Conservation (phyloP, 768 basidiomycete species). For the Lentinula edodes region DNA sequence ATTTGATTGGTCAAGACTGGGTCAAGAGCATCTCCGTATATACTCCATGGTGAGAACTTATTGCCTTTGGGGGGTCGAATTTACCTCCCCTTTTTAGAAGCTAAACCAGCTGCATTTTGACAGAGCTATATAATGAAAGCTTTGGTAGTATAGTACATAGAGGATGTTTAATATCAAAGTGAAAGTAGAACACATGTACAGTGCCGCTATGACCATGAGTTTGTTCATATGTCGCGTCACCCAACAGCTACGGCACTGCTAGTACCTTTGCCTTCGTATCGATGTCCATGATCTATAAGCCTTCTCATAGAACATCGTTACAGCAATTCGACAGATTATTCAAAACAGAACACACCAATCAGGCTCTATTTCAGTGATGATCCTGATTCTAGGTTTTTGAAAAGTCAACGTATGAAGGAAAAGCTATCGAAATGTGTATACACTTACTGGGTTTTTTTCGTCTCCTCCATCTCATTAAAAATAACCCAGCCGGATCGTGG, state of each 20-base stretch:
- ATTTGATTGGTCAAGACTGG: too few relatives aligned
- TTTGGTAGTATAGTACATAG: too few relatives aligned
- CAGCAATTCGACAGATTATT: background rate
- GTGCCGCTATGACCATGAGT: too few relatives aligned
- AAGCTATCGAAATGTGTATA: background rate
- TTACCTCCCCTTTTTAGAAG: too few relatives aligned
- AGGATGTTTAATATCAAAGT: too few relatives aligned
- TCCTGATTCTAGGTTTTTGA: constrained; percentile 60
- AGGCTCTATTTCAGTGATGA: constrained; percentile 90
- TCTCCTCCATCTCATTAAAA: constrained; percentile 95
- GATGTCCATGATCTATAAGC: constrained; percentile 30
- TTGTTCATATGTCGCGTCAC: background rate
- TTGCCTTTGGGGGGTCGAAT: too few relatives aligned
- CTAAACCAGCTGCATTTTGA: too few relatives aligned
- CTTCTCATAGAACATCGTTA: background rate
- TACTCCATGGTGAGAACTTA: too few relatives aligned
- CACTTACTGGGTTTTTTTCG: constrained; percentile 85
- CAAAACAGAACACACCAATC: constrained; percentile 62
- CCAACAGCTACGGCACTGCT: background rate
- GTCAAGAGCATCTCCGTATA: too few relatives aligned
- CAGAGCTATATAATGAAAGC: too few relatives aligned
- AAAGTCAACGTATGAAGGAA: constrained; percentile 11
- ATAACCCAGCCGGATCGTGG: constrained; percentile 91
- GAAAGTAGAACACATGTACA: too few relatives aligned
- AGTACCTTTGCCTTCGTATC: constrained; percentile 17